These are phyloP conservation scores for Erythrophleum ivorense DNA, from an alignment of 331 rosid genomes.

Conservation along the genomic window DNA sequence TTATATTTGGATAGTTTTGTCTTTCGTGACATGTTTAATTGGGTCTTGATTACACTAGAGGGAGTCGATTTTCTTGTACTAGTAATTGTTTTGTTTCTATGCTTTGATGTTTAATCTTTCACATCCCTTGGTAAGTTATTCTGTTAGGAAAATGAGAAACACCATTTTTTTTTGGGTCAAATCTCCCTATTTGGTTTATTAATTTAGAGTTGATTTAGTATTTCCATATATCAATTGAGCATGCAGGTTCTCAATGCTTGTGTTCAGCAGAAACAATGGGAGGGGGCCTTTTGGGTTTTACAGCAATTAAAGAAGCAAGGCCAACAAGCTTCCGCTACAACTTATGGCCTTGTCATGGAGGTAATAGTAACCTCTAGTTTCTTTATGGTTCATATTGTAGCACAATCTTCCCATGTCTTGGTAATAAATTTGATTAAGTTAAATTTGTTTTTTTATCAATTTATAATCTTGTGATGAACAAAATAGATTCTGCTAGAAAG, in stretches of 20 bases:
- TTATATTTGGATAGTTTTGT: conserved; percentile 4
- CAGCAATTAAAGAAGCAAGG: conserved; percentile 77
- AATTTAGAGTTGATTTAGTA: conserved; percentile 25
- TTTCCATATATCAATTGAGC: conserved; percentile 34
- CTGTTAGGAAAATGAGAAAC: background rate
- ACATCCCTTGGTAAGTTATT: background rate
- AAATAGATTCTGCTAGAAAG: conserved; percentile 19
- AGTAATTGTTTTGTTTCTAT: conserved; percentile 3
- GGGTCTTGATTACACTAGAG: conserved; percentile 9
- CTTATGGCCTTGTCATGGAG: conserved; percentile 97
- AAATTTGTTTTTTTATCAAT: background rate
- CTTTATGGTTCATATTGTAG: conserved; percentile 39
- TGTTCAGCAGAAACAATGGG: conserved; percentile 81
- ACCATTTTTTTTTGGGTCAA: background rate
- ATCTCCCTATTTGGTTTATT: conserved; percentile 11
- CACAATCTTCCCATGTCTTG: conserved; percentile 8
- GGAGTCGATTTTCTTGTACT: conserved; percentile 8
- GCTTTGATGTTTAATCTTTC: conserved; percentile 21
- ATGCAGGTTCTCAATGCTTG: conserved; percentile 90
- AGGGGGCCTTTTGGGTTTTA: conserved; percentile 97
- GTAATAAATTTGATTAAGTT: conserved; percentile 23
- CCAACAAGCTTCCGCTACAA: conserved; percentile 62
- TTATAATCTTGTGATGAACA: background rate
- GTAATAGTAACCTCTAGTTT: conserved; percentile 49
- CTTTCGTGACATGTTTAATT: background rate